Percentiles rank a stretch among this genome's conserved stretches.
phyloP scores from a whole-genome alignment of 2,329 filamentous ascomycete genomes.

The Clonostachys chloroleuca region DNA sequence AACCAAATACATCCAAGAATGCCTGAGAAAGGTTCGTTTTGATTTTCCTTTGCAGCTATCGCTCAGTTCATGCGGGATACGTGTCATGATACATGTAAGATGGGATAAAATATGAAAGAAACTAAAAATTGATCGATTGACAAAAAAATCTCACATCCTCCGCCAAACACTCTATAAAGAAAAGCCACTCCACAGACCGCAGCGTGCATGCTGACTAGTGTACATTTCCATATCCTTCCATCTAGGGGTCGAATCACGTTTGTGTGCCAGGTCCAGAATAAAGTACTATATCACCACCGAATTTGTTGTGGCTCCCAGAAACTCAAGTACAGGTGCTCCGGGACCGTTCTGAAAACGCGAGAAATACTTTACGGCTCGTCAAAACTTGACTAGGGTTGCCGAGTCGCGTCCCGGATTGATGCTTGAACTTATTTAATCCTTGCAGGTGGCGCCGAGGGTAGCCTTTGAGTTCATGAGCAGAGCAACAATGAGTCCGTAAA shows the following conservation, averaged over 20 bases:
- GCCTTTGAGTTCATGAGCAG: slow-evolving; percentile 99
- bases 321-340: too few relatives aligned
- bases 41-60: too few relatives aligned
- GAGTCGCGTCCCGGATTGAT: slow-evolving; percentile 15
- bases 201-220: too few relatives aligned
- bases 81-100: too few relatives aligned
- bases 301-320: background rate
- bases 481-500: slow-evolving; percentile 97
- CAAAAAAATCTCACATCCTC: too few relatives aligned
- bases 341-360: background rate
- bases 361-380: background rate
- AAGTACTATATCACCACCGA: background rate
- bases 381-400: slow-evolving; percentile 18
- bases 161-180: too few relatives aligned
- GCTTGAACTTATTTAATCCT: slow-evolving; percentile 9
- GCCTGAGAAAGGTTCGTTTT: too few relatives aligned
- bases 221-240: background rate
- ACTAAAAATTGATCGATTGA: too few relatives aligned
- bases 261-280: background rate
- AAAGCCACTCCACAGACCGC: too few relatives aligned
- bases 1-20: too few relatives aligned
- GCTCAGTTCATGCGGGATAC: too few relatives aligned
- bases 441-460: slow-evolving; percentile 58
- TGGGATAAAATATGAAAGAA: too few relatives aligned
- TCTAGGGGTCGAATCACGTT: background rate